phyloP scores from a whole-genome alignment of 2,329 filamentous ascomycete genomes.

The Xylaria sp. region DNA sequence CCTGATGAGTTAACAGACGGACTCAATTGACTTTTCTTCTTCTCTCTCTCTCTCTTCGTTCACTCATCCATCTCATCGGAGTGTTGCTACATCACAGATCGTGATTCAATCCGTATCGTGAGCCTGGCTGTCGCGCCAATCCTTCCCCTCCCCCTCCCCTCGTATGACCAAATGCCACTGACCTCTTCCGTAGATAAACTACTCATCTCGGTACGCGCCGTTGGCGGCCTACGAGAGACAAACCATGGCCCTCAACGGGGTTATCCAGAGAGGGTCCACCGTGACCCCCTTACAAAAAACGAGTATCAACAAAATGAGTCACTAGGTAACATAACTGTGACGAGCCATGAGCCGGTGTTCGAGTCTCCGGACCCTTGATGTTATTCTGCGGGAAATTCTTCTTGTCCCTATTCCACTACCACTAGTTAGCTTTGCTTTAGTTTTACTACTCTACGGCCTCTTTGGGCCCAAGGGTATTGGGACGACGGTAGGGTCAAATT shows the following conservation, averaged over 20 bases:
- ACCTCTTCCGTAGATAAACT: constrained; percentile 8
- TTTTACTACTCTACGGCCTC: not conserved
- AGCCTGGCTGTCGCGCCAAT: constrained; percentile 20
- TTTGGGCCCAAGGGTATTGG: not conserved
- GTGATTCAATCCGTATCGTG: constrained; percentile 19
- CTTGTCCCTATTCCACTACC: not conserved
- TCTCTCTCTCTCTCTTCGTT: not conserved
- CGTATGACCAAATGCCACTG: constrained; percentile 6
- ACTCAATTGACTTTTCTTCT: not conserved
- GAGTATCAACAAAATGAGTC: constrained; percentile 26
- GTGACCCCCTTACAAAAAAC: constrained; percentile 23
- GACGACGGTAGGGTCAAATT: not conserved
- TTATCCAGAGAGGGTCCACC: constrained; percentile 9
- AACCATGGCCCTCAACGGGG: constrained; percentile 24
- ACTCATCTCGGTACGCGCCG: constrained; percentile 29
- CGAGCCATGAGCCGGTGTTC: constrained; percentile 36
- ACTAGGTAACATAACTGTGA: constrained; percentile 33
- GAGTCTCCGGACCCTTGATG: constrained; percentile 26
- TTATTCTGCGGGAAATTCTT: constrained; percentile 8
- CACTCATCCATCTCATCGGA: not conserved
- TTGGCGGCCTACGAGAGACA: constrained; percentile 21
- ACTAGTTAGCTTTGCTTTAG: not conserved
- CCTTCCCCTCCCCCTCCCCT: not conserved
- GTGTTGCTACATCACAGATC: not conserved
- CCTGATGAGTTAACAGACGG: too few species aligned